Evolutionary conservation across 2,329 filamentous ascomycete species (phyloP), one percentile per base, ranked within the genome.

Genomic region (Exophiala xenobiotica): DNA sequence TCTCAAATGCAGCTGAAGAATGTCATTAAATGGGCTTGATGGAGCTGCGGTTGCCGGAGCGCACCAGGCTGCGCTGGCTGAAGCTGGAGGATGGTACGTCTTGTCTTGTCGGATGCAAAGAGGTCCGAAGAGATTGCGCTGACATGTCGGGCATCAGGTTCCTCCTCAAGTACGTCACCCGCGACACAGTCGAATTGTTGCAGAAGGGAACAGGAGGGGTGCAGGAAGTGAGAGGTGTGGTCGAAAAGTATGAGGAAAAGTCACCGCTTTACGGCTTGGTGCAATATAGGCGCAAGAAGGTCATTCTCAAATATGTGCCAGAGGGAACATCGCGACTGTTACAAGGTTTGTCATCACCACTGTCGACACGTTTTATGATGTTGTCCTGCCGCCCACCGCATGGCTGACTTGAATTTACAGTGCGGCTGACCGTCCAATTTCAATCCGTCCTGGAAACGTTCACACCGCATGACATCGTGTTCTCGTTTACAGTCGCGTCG

Each of bases 261-360:
- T 93, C 90, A 57, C 93, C 93, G 18, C 76, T 99, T 41, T 99
- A 95, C 66, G 93, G 93, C 46, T 90, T 96, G 67, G 74, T 99
- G 61, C 85, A 88, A 63, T 97, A 96, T 70, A 80, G 92, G 50
- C 84, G 91, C 66, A 83, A 90, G 67, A 96, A 90, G 70, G 87
- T 97, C 42, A 74, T 99, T 54, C 81, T 99, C 69, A 96, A 93
- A 74, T 96, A 93, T 68, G 80, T 96, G 56, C 93, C 92, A 1
- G 89, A 95, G 54, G 88, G 86, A 53, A 92, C 91, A 60, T 97
- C 93, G 57, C 82, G 93, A 63, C 77, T 99, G 49, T 77, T 99
- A 47, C 88, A 96, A 87, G 93, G 93, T 96, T 72, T 62, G 82
- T 68, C 51, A 14, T 23, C 29, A 9, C 29, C 14, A 19, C 31